phyloP scores from a whole-genome alignment of 257 asterid genomes.

The Rubia yunnanensis region DNA sequence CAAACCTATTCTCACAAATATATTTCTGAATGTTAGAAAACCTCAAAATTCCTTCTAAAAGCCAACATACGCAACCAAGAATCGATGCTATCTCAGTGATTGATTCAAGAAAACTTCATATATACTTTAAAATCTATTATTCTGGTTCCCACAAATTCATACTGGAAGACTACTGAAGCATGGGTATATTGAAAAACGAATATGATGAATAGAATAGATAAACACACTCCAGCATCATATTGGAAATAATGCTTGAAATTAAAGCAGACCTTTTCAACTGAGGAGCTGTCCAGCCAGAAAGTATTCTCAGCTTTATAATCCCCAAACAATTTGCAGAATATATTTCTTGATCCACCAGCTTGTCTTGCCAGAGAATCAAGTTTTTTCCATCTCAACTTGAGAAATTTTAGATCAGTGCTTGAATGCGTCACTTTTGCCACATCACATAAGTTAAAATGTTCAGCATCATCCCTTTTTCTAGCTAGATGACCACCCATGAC shows the following conservation, averaged over 20 bases:
- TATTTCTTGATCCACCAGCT: conserved; percentile 74
- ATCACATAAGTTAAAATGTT: conserved; percentile 23
- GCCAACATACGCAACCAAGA: background rate
- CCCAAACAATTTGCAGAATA: conserved; percentile 66
- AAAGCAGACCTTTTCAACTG: conserved; percentile 66
- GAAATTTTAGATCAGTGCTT: conserved; percentile 24
- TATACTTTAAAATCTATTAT: background rate
- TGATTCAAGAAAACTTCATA: background rate
- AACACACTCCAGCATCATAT: background rate
- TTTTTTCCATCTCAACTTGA: conserved; percentile 84
- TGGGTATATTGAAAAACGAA: no score
- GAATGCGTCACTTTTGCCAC: conserved; percentile 28
- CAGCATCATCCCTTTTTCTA: conserved; percentile 34
- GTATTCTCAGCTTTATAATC: conserved; percentile 50
- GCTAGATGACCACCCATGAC: conserved; percentile 33
- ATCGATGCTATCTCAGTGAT: background rate
- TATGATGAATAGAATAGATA: background rate
- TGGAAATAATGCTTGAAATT: background rate
- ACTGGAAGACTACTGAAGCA: background rate
- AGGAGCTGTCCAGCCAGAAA: conserved; percentile 97
- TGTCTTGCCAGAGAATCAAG: conserved; percentile 41
- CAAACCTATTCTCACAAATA: background rate
- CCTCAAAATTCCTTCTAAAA: background rate
- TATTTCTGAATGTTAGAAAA: background rate
- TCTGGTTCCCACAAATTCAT: background rate